phyloP scores from a whole-genome alignment of 192 early-diverging fungal genomes.

The Entomortierella chlamydospora region DNA sequence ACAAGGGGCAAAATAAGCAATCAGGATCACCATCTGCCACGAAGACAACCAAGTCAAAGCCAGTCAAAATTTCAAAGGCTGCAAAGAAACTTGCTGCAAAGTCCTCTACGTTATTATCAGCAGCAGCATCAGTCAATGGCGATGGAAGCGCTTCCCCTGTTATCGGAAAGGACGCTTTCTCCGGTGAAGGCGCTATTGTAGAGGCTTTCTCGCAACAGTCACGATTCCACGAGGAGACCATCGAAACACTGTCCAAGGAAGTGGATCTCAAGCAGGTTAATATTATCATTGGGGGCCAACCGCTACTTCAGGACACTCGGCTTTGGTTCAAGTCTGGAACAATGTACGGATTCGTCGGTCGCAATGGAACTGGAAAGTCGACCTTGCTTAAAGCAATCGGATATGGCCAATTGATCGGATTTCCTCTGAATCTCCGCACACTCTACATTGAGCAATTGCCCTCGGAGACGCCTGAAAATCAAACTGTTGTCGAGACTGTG shows the following conservation, averaged over 20 bases:
- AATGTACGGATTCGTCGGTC: conserved; percentile 83
- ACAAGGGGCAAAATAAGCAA: conserved; percentile 8
- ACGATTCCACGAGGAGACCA: conserved; percentile 86
- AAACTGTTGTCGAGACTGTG: conserved; percentile 71
- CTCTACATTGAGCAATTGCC: conserved; percentile 88
- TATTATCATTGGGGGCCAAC: conserved; percentile 73
- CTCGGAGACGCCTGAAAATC: conserved; percentile 55
- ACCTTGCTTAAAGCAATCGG: conserved; percentile 73
- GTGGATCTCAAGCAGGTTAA: conserved; percentile 84
- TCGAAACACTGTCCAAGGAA: conserved; percentile 83
- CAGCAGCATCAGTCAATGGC: background rate
- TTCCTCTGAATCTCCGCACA: conserved; percentile 83
- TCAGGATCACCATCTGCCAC: conserved; percentile 26
- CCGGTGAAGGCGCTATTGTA: conserved; percentile 56
- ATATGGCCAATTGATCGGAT: conserved; percentile 75
- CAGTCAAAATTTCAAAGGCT: conserved; percentile 51
- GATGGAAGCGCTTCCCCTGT: conserved; percentile 3
- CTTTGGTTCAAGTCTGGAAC: conserved; percentile 81
- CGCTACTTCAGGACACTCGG: conserved; percentile 80
- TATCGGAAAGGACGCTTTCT: conserved; percentile 18
- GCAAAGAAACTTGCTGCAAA: conserved; percentile 52
- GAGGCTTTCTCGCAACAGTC: conserved; percentile 83
- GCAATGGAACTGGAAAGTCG: conserved; percentile 85
- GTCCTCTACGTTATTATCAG: conserved; percentile 11
- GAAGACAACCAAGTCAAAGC: conserved; percentile 32